These are phyloP conservation scores for Nannizzia gypsea DNA, from an alignment of 2,329 filamentous ascomycete genomes.

Conservation along the genomic window DNA sequence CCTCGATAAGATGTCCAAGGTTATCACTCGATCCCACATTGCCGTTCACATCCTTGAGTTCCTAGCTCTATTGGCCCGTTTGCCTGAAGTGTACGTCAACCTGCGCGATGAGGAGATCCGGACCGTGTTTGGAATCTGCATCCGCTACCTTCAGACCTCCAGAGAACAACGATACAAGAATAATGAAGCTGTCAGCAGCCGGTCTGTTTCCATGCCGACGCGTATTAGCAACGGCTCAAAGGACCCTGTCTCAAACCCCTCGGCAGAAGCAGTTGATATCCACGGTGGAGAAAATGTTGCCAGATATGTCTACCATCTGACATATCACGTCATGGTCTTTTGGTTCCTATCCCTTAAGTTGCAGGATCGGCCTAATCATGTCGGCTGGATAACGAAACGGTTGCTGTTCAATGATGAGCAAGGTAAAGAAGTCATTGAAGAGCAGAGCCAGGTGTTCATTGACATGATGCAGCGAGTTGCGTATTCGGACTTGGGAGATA, in stretches of 20 bases:
- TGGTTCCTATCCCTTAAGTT: conserved; percentile 91
- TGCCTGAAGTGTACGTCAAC: conserved; percentile 76
- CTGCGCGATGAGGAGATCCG: conserved; percentile 86
- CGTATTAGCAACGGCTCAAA: conserved; percentile 35
- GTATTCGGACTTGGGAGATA: conserved; percentile 72
- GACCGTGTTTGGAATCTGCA: conserved; percentile 88
- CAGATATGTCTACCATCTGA: conserved; percentile 85
- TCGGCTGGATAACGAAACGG: conserved; percentile 81
- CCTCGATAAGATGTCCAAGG: conserved; percentile 84
- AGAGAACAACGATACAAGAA: conserved; percentile 44
- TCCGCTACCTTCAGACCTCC: conserved; percentile 83
- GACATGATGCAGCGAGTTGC: conserved; percentile 89
- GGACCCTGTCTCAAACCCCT: conserved; percentile 24
- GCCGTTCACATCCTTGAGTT: conserved; percentile 95
- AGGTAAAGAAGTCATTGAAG: conserved; percentile 66
- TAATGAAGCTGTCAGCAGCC: conserved; percentile 22
- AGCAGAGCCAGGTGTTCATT: conserved; percentile 85
- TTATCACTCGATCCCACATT: conserved; percentile 85
- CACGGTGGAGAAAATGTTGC: conserved; percentile 61
- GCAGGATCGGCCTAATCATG: conserved; percentile 68
- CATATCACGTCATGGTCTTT: conserved; percentile 90
- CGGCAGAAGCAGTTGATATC: conserved; percentile 24
- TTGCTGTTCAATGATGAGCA: conserved; percentile 64
- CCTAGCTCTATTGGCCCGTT: conserved; percentile 71
- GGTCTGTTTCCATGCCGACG: conserved; percentile 26